Evolutionary conservation across 805 yeast species (phyloP).

Genomic region (Sugiyamaella mastotermitis): DNA sequence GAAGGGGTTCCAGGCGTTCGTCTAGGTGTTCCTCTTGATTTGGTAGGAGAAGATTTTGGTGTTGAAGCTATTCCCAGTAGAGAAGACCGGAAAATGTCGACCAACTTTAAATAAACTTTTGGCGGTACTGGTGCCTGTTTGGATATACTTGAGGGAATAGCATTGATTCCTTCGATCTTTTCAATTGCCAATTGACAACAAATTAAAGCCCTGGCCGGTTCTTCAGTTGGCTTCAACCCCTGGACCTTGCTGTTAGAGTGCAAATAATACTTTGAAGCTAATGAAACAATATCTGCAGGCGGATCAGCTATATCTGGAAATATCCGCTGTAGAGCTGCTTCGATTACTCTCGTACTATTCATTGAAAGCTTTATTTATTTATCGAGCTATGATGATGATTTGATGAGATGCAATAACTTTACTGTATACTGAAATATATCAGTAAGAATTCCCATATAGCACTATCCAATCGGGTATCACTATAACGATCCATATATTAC

Average conservation of each 20-base stretch:
- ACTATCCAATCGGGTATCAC: too few species aligned
- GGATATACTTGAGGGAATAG: slow-evolving; percentile 14
- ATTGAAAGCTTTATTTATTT: too few species aligned
- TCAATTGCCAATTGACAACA: slow-evolving; percentile 24
- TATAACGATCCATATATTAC: too few species aligned
- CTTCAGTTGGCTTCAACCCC: slow-evolving; percentile 20
- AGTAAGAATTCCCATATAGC: too few species aligned
- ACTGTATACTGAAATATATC: too few species aligned
- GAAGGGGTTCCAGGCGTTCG: slow-evolving; percentile 4
- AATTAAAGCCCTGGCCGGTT: slow-evolving; percentile 19
- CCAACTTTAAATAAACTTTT: slow-evolving; percentile 14
- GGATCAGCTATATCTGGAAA: too few species aligned
- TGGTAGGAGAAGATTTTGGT: not conserved
- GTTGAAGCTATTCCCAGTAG: slow-evolving; percentile 1
- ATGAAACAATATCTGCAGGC: too few species aligned
- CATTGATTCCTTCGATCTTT: slow-evolving; percentile 4
- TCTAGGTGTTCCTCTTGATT: not conserved
- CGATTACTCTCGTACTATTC: too few species aligned
- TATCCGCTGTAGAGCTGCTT: too few species aligned
- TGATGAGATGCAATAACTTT: too few species aligned
- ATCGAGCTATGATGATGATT: too few species aligned
- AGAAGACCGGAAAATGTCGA: slow-evolving; percentile 17
- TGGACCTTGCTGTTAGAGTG: slow-evolving; percentile 14
- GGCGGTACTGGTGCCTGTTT: slow-evolving; percentile 20
- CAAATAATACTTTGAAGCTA: too few species aligned